These are phyloP conservation scores for Boletales sp. DNA, from an alignment of 768 basidiomycete species.

Conservation along the genomic window DNA sequence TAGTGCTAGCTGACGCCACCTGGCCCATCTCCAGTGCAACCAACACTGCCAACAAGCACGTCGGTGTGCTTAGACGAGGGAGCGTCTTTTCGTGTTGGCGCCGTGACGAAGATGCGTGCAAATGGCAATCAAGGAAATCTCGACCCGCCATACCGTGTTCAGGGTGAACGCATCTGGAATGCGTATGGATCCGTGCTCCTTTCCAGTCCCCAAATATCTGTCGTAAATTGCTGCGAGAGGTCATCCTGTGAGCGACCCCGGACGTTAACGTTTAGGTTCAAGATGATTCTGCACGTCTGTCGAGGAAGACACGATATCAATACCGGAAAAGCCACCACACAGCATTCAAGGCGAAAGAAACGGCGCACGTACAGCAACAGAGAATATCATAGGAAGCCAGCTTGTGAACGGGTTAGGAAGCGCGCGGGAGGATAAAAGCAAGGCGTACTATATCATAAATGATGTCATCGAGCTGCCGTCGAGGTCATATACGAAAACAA, in stretches of 20 bases:
- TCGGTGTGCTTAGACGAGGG: no score
- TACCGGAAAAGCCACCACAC: no score
- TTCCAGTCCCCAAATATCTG: slow-evolving; percentile 13
- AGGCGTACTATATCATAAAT: slow-evolving; percentile 14
- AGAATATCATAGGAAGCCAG: slow-evolving; percentile 17
- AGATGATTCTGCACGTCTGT: slow-evolving; percentile 15
- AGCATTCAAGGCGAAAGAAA: neutral
- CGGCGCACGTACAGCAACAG: slow-evolving; percentile 13
- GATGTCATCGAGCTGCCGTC: neutral
- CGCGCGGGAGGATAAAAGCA: neutral
- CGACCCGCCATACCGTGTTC: neutral
- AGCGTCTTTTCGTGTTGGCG: no score
- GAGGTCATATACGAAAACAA: slow-evolving; percentile 3
- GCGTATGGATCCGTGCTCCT: slow-evolving; percentile 13
- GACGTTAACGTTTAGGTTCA: slow-evolving; percentile 9
- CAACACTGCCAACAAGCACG: no score
- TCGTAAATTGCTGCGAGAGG: slow-evolving; percentile 6
- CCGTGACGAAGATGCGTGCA: no score
- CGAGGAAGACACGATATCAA: neutral
- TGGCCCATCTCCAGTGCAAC: no score
- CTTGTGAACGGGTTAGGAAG: slow-evolving; percentile 4
- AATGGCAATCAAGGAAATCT: no score
- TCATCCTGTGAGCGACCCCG: neutral
- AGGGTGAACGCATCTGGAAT: neutral
- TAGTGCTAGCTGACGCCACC: no score